phyloP scores from a whole-genome alignment of 2,329 filamentous ascomycete species.

The Neonectria neomacrospora region DNA sequence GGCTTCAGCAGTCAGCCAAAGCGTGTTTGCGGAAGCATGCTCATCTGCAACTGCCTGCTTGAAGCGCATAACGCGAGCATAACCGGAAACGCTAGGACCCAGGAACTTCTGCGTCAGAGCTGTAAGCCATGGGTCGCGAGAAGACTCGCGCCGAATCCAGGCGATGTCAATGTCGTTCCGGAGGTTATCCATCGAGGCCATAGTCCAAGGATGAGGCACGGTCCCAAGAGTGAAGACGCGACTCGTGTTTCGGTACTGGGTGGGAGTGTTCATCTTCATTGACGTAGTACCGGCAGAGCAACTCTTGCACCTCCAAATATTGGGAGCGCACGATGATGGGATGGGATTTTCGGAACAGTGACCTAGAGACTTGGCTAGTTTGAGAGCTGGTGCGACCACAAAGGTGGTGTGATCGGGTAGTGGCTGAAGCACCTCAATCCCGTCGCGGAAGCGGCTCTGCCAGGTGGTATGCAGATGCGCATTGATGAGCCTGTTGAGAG shows the following conservation, averaged over 20 bases:
- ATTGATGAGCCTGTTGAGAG: conserved; percentile 81
- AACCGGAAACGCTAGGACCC: conserved; percentile 68
- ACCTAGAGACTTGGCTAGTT: conserved; percentile 79
- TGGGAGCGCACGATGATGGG: conserved; percentile 85
- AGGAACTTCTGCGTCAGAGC: conserved; percentile 77
- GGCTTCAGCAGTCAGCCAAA: conserved; percentile 84
- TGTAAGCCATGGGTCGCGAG: conserved; percentile 82
- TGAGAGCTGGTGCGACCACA: conserved; percentile 74
- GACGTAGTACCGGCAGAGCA: conserved; percentile 72
- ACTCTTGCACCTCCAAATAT: conserved; percentile 76
- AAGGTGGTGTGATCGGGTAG: conserved; percentile 78
- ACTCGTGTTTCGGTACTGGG: conserved; percentile 77
- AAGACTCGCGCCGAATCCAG: conserved; percentile 74
- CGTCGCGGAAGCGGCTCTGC: conserved; percentile 80
- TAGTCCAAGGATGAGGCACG: conserved; percentile 91
- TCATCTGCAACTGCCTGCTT: conserved; percentile 84
- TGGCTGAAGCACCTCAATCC: conserved; percentile 85
- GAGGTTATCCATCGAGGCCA: conserved; percentile 73
- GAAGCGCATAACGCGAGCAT: conserved; percentile 75
- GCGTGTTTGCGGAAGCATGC: conserved; percentile 68
- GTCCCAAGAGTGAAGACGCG: conserved; percentile 83
- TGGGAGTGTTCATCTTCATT: conserved; percentile 73
- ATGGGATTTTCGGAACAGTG: conserved; percentile 80
- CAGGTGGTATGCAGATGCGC: conserved; percentile 87
- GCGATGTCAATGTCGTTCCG: conserved; percentile 69